Evolutionary conservation across 2,329 filamentous ascomycete genomes (phyloP), one percentile per base, ranked within the genome.

Genomic region (Xylaria sp.): DNA sequence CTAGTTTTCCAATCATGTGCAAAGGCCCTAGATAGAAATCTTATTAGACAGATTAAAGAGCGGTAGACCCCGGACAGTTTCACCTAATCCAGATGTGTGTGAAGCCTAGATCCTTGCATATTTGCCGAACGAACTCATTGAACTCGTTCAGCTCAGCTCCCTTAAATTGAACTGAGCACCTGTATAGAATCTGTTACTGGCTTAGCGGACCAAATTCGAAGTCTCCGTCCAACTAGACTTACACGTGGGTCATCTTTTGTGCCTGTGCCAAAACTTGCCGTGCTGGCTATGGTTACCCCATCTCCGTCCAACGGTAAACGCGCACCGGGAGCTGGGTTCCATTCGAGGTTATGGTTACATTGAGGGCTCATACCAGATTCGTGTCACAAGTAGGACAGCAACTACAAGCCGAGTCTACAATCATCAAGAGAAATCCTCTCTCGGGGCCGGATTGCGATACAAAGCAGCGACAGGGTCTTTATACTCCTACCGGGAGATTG

Each of bases 81-180:
- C 6, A 58, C 56, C 56, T 58, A 7, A 58, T 58, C 56, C 56
- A 58, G n/a, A 58, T 58, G 9, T 58, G 39, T 20, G 56, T 58
- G n/a, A n/a, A n/a, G n/a, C n/a, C n/a, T n/a, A n/a, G n/a, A n/a
- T n/a, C n/a, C n/a, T n/a, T n/a, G n/a, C n/a, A n/a, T n/a, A n/a
- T n/a, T n/a, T n/a, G n/a, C n/a, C n/a, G n/a, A n/a, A n/a, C n/a
- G 56, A 58, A 58, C 18, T 58, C 7, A 28, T 58, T 58, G 31
- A 58, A 58, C 41, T 58, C 56, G 39, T 58, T 12, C 15, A 58
- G 23, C 5, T 58, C 56, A 46, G 39, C 23, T 7, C 23, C 56
- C 15, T 18, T 13, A 58, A 58, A 58, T 1, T 58, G 41, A 2
- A 31, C 15, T 18, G 1, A 6, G 31, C 39, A 28, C 25, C n/a